phyloP scores from a whole-genome alignment of 2,329 filamentous ascomycete species.

The Xylariales sp. region DNA sequence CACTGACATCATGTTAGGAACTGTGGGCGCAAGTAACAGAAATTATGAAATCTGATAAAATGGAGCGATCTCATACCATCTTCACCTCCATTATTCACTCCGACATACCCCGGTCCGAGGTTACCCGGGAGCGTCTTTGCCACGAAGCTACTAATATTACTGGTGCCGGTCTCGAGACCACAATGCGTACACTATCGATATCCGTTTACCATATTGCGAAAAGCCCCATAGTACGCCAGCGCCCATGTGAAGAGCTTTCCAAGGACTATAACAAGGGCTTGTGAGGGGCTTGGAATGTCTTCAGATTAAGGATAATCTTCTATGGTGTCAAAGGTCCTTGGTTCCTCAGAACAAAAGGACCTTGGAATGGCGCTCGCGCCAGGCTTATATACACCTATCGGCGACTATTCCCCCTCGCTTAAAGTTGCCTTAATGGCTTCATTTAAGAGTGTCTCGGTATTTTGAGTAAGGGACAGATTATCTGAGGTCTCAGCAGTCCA shows the following conservation, averaged over 20 bases:
- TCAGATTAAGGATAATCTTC: too few relatives aligned
- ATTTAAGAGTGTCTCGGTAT: too few relatives aligned
- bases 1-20: slow-evolving; percentile 2
- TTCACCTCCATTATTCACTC: slow-evolving; percentile 13
- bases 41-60: not conserved
- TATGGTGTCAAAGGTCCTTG: too few relatives aligned
- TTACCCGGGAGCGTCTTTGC: slow-evolving; percentile 3
- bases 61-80: not conserved
- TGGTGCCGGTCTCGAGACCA: slow-evolving; percentile 18
- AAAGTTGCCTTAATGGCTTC: too few relatives aligned
- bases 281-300: too few relatives aligned
- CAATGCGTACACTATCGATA: slow-evolving; percentile 5
- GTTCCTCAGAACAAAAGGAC: too few relatives aligned
- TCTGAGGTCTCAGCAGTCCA: too few relatives aligned
- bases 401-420: too few relatives aligned
- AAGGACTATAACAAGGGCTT: too few relatives aligned
- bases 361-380: too few relatives aligned
- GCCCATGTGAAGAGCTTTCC: slow-evolving; percentile 8
- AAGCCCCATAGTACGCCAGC: not conserved
- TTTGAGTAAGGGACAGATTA: too few relatives aligned
- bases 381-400: too few relatives aligned
- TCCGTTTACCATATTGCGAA: slow-evolving; percentile 4
- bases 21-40: slow-evolving; percentile 5
- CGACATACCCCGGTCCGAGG: slow-evolving; percentile 6
- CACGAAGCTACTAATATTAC: slow-evolving; percentile 10